Evolutionary conservation across 2,329 filamentous ascomycete genomes (phyloP).

Genomic region (Scleromitrula shiraiana): DNA sequence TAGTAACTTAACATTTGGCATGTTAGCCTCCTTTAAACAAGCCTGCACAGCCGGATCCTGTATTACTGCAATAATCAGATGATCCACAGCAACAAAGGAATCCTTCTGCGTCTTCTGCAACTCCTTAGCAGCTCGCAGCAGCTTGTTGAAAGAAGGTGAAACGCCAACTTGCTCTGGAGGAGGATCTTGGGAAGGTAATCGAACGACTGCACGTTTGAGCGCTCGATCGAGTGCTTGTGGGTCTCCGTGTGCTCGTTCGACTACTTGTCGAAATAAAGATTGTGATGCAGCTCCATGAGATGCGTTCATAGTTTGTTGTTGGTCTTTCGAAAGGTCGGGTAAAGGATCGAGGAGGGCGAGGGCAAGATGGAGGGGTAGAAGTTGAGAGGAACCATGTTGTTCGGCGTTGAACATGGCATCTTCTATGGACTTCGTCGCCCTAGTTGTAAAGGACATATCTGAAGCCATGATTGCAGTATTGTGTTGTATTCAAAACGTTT

Average conservation of each 20-base stretch:
- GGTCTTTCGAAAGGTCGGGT: constrained; percentile 70
- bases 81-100: constrained; percentile 87
- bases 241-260: constrained; percentile 91
- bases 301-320: constrained; percentile 58
- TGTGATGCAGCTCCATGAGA: constrained; percentile 51
- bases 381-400: constrained; percentile 85
- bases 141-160: constrained; percentile 71
- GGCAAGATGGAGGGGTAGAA: constrained; percentile 83
- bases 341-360: constrained; percentile 72
- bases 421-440: constrained; percentile 80
- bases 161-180: constrained; percentile 83
- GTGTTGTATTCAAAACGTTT: constrained; percentile 12
- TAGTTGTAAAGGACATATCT: constrained; percentile 87
- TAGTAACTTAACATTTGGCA: constrained; percentile 84
- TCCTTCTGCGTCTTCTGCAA: constrained; percentile 97
- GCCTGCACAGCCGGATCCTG: constrained; percentile 71
- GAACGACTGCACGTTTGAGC: constrained; percentile 85
- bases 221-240: constrained; percentile 79
- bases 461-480: constrained; percentile 47
- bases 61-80: constrained; percentile 76
- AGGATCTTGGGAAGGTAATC: constrained; percentile 88
- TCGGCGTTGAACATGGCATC: constrained; percentile 83
- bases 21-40: constrained; percentile 74
- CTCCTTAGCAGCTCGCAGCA: constrained; percentile 78
- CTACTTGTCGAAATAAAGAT: constrained; percentile 89